Evolutionary conservation across 1,284 basidiomycete species (phyloP).

Genomic region (Sphagnurus paluster): DNA sequence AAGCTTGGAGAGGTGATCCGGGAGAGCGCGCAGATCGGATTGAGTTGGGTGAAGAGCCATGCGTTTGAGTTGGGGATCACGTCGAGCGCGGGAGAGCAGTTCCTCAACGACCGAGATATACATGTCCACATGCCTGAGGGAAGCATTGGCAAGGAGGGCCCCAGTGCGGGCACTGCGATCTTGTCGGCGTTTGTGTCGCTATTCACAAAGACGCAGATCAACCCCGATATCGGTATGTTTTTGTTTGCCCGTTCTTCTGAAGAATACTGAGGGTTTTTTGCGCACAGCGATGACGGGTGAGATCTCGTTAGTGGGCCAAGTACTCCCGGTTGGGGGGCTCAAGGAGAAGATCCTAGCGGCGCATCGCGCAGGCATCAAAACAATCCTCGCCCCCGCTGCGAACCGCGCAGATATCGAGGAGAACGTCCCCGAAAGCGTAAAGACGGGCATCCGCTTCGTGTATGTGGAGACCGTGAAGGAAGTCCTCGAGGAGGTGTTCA

Average conservation of each 20-base stretch:
- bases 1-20: constrained; percentile 98
- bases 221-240: constrained; percentile 81
- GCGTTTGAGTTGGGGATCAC: constrained; percentile 90
- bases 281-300: constrained; percentile 90
- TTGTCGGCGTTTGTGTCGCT: constrained; percentile 89
- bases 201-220: constrained; percentile 81
- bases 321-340: constrained; percentile 89
- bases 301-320: constrained; percentile 90
- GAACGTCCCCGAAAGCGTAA: constrained; percentile 93
- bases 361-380: constrained; percentile 92
- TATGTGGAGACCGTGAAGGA: constrained; percentile 91
- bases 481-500: constrained; percentile 86
- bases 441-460: constrained; percentile 90
- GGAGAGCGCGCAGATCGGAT: constrained; percentile 92
- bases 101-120: constrained; percentile 83
- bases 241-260: constrained; percentile 8
- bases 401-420: constrained; percentile 93
- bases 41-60: constrained; percentile 93
- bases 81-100: constrained; percentile 65
- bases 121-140: constrained; percentile 98
- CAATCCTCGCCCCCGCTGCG: constrained; percentile 83
- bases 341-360: constrained; percentile 97
- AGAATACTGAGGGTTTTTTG: constrained; percentile 1
- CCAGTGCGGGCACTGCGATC: constrained; percentile 94
- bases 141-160: constrained; percentile 97